phyloP scores from a whole-genome alignment of 345 rosid genomes.

The Aurinia saxatilis region DNA sequence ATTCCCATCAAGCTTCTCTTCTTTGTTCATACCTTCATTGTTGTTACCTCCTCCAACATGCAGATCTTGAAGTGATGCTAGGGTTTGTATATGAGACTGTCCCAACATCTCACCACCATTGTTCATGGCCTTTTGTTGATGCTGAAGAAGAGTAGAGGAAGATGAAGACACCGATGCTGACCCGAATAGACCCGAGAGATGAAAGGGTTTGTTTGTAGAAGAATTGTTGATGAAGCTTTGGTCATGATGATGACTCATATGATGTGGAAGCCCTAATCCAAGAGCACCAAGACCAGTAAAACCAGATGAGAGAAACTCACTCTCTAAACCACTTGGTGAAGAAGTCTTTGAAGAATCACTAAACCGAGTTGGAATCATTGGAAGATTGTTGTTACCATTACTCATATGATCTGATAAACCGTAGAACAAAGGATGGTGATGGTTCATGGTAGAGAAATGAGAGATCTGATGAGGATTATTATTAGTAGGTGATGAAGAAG shows the following conservation, averaged over 20 bases:
- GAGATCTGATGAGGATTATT: conserved; percentile 32
- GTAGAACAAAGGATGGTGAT: conserved; percentile 48
- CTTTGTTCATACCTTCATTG: conserved; percentile 28
- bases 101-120: conserved; percentile 30
- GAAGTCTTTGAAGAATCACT: conserved; percentile 23
- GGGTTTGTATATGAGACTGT: conserved; percentile 34
- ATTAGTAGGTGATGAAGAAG: conserved; percentile 26
- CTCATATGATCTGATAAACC: conserved; percentile 44
- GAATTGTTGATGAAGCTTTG: conserved; percentile 25
- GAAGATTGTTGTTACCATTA: conserved; percentile 32
- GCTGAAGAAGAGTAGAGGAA: conserved; percentile 38
- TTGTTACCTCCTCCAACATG: conserved; percentile 36
- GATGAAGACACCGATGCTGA: conserved; percentile 42
- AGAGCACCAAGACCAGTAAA: conserved; percentile 41
- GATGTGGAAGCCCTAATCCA: conserved; percentile 58
- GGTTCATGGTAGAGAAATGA: conserved; percentile 39
- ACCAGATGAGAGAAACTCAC: conserved; percentile 40
- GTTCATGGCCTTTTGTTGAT: conserved; percentile 39
- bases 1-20: conserved; percentile 37
- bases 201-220: conserved; percentile 30
- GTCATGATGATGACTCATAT: conserved; percentile 11
- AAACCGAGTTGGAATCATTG: conserved; percentile 25
- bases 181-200: conserved; percentile 46
- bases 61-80: conserved; percentile 44
- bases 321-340: conserved; percentile 31